Base-by-base conservation (phyloP, 2,329 filamentous ascomycete genomes). In the Trichoderma arundinaceum region DNA sequence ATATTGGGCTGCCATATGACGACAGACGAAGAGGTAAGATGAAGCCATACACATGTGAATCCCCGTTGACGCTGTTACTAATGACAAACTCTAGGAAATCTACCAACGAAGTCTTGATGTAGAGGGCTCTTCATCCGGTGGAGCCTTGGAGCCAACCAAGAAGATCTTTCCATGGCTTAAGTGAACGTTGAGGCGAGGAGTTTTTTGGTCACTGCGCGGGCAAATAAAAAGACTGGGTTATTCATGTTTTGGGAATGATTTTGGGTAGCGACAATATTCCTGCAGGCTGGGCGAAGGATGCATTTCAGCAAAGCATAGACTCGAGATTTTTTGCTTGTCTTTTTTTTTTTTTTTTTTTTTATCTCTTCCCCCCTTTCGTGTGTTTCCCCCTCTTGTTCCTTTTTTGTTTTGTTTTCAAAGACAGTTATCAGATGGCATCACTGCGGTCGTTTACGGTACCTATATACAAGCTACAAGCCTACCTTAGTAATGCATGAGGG, bases 21-120 rank as follows among this genome's bases (percentile, higher is more conserved):
- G 51, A 90, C 88, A 64, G 93, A 97, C 78, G 92, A 96, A 72
- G 94, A 97, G 81, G 94, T 96, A 79, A 80, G 89, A 80, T 49
- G 28, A 22, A 38, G 17, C 7, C 6, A 28, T 33, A 38, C 7
- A 35, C 7, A 39, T 12, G 5, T 1, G 13, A 32, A 39, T 5
- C 4, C 12, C n/a, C 13, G 9, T 28, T 6, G 8, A 6, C 7
- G 7, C 2, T 33, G 8, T 15, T 32, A 43, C 44, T 49, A 53
- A 49, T 78, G 68, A 79, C 71, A 59, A 38, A 7, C 12, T 12
- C n/a, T 67, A 89, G 86, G 87, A 89, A 65, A 85, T 89, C 46
- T 89, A 89, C 72, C 85, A 88, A 72, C 81, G 86, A 63, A 89
- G 86, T 73, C 69, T 87, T 12, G 79, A 85, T 66, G 79, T 89